A percentile compares a stretch with the other conserved stretches of the same genome.
Evolutionary conservation across 495 filamentous ascomycete species (phyloP).

Genomic region (Filosporella fistucella): DNA sequence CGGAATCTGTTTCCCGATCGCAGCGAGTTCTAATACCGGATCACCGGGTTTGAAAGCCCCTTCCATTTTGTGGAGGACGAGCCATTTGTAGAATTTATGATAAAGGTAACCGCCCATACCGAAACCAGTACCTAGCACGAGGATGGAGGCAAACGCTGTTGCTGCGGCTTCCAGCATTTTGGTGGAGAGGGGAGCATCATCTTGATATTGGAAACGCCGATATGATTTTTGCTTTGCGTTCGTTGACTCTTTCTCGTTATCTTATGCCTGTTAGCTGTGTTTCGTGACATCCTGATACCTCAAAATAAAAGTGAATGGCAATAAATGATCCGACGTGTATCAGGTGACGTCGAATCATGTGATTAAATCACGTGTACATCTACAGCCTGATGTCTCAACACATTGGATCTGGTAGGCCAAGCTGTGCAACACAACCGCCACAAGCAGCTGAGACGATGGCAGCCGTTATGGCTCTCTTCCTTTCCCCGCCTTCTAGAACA

Average conservation of each 20-base stretch:
- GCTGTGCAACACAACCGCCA: neutral
- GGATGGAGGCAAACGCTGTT: conserved; percentile 82
- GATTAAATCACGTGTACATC: neutral
- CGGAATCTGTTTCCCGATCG: conserved; percentile 52
- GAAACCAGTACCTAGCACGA: conserved; percentile 66
- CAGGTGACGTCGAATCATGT: neutral
- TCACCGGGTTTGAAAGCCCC: conserved; percentile 92
- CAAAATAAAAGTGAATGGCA: too few species aligned
- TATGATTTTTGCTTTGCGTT: neutral
- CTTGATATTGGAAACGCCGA: neutral
- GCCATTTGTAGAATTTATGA: conserved; percentile 83
- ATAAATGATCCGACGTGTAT: too few species aligned
- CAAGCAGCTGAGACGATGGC: neutral
- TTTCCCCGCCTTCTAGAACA: too few species aligned
- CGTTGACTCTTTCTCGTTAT: neutral
- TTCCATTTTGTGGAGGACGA: conserved; percentile 85
- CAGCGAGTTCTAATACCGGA: conserved; percentile 84
- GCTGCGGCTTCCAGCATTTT: conserved; percentile 59
- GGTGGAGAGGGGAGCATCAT: neutral
- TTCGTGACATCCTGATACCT: too few species aligned
- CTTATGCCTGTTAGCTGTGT: neutral
- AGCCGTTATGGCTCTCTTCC: too few species aligned
- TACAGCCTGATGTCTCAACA: neutral
- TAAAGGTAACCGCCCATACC: conserved; percentile 79
- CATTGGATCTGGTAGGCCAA: neutral